Conservation (phyloP, 2,329 filamentous ascomycete species). For the Magnaporthiopsis rhizophila region DNA sequence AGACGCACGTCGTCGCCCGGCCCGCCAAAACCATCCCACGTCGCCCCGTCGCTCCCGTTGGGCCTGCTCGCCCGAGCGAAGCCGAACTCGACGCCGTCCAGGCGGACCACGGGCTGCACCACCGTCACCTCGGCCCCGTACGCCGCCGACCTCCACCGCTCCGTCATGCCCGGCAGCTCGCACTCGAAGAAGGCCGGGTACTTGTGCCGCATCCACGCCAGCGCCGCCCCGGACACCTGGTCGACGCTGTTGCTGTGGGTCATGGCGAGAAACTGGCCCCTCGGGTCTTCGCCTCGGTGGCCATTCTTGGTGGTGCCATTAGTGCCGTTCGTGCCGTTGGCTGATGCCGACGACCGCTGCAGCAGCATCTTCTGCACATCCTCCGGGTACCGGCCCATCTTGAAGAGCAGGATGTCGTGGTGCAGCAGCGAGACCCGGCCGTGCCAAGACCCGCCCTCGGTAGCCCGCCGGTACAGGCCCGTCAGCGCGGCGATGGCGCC, state of each 20-base stretch:
- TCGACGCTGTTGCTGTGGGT: slow-evolving; percentile 55
- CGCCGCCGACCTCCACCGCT: slow-evolving; percentile 38
- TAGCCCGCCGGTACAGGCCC: slow-evolving; percentile 55
- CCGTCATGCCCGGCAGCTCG: slow-evolving; percentile 29
- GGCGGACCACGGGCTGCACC: slow-evolving; percentile 35
- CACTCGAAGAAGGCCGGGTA: slow-evolving; percentile 44
- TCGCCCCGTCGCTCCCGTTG: slow-evolving; percentile 44
- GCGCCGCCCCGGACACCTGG: slow-evolving; percentile 51
- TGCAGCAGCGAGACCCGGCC: slow-evolving; percentile 58
- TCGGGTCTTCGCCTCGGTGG: background rate
- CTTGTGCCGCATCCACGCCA: slow-evolving; percentile 43
- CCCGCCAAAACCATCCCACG: slow-evolving; percentile 33
- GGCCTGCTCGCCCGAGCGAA: slow-evolving; percentile 34
- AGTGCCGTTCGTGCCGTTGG: too few relatives aligned
- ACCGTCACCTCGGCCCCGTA: slow-evolving; percentile 32
- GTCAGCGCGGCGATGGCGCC: slow-evolving; percentile 59
- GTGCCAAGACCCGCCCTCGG: slow-evolving; percentile 56
- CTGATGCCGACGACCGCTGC: slow-evolving; percentile 17
- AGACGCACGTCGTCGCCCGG: background rate
- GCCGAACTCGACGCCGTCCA: slow-evolving; percentile 35
- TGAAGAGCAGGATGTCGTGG: slow-evolving; percentile 59
- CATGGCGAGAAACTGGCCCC: background rate
- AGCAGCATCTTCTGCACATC: slow-evolving; percentile 41
- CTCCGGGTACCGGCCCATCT: slow-evolving; percentile 47
- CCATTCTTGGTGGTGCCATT: too few relatives aligned